Evolutionary conservation across 1,284 basidiomycete species (phyloP).

Genomic region (Pyrrhoderma noxium): DNA sequence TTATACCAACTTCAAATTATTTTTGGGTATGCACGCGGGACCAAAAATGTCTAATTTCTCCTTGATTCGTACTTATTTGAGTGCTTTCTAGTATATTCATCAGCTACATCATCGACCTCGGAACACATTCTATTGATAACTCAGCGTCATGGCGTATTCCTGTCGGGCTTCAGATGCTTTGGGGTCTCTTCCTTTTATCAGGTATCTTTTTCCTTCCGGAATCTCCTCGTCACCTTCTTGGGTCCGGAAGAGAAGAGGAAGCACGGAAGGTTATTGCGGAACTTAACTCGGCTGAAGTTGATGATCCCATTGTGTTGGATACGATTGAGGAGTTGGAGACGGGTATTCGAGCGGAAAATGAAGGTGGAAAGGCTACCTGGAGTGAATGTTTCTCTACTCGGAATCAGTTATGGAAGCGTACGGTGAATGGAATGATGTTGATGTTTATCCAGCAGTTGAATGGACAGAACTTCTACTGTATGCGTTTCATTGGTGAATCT

Average conservation of each 20-base stretch:
- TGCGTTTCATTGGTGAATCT: background rate
- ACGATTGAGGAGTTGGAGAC: conserved; percentile 64
- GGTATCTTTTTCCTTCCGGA: conserved; percentile 75
- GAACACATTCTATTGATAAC: conserved; percentile 49
- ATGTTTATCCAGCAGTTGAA: conserved; percentile 79
- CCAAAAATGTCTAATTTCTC: background rate
- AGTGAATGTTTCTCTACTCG: conserved; percentile 67
- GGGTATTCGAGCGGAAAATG: conserved; percentile 62
- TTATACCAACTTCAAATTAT: conserved; percentile 75
- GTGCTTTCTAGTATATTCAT: conserved; percentile 48
- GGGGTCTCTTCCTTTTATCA: conserved; percentile 59
- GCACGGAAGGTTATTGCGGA: conserved; percentile 58
- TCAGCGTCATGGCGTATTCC: conserved; percentile 69
- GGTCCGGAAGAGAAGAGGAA: conserved; percentile 42
- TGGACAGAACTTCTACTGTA: conserved; percentile 70
- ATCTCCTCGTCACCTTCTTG: conserved; percentile 67
- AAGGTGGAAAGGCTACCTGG: conserved; percentile 75
- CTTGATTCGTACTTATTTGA: background rate
- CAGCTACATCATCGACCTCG: conserved; percentile 67
- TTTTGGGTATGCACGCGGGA: conserved; percentile 44
- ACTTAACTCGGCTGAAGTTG: conserved; percentile 54
- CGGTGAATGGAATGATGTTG: conserved; percentile 72
- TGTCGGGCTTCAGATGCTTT: conserved; percentile 59
- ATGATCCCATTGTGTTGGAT: conserved; percentile 58
- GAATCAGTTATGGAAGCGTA: conserved; percentile 66